Evolutionary conservation across 2,329 filamentous ascomycete species (phyloP), one percentile per base, ranked within the genome.

Genomic region (Aspergillus sp.): DNA sequence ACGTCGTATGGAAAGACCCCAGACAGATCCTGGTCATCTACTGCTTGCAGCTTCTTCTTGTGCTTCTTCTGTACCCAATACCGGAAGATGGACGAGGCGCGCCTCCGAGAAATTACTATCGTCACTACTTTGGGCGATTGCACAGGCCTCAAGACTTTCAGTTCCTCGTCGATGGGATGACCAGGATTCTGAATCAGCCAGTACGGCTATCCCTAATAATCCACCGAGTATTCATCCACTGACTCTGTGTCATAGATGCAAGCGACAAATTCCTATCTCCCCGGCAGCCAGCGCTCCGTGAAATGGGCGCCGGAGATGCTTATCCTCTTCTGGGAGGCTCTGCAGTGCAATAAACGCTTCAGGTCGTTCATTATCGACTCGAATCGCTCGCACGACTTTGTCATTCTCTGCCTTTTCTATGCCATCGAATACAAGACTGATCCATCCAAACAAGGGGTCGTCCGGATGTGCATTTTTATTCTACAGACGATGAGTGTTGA

Each of bases 261-360:
- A 69, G 85, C 88, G 39, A 94, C 88, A 48, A 80, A 81, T 7
- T 91, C 90, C 1, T 96, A 95, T 64, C 80, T 96, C 2, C 89
- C 91, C 0, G 88, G 89, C 4, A 85, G 84, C 35, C 88, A 94
- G 58, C 80, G 85, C 42, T 80, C 85, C 0, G 74, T 88, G 44
- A 88, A 87, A 61, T 94, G 91, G 77, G 88, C 90, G 0, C 90
- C 93, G 1, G 93, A 98, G 68, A 94, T 94, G 73, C 83, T 97
- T 46, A 93, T 96, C 79, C 76, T 98, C 2, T 96, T 97, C 63
- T 98, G 93, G 93, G 93, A 98, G 71, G 82, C 88, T 34, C 81
- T 93, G 4, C 93, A 98, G 67, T 96, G 91, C 76, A 98, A 98
- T 70, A 97, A 95, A 70, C 80, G 91, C 49, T 98, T 98, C 70